A percentile compares a stretch with the other conserved stretches of the same genome.
Evolutionary conservation across 2,329 filamentous ascomycete genomes (phyloP).

Genomic region (Microascus cirrosus): DNA sequence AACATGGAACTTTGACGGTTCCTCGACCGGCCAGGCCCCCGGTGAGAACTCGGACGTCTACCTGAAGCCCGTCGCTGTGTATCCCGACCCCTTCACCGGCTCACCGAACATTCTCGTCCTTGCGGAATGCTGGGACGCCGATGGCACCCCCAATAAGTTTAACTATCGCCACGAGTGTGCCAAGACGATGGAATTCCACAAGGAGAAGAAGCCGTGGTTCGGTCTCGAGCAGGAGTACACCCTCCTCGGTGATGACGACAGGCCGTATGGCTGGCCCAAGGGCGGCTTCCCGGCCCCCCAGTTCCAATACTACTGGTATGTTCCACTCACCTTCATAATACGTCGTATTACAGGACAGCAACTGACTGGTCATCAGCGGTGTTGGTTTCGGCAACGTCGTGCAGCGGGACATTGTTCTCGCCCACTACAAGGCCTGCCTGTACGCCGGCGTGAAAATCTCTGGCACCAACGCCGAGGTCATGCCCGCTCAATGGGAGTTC

Average conservation of each 20-base stretch:
- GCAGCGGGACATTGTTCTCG: slow-evolving; percentile 93
- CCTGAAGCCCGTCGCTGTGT: slow-evolving; percentile 81
- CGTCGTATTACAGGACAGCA: not conserved
- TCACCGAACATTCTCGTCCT: slow-evolving; percentile 90
- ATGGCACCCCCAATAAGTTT: slow-evolving; percentile 95
- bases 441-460: slow-evolving; percentile 84
- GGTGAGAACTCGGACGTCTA: slow-evolving; percentile 97
- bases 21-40: slow-evolving; percentile 82
- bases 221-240: slow-evolving; percentile 97
- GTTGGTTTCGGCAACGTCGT: slow-evolving; percentile 95
- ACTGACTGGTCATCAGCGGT: slow-evolving; percentile 49
- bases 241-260: slow-evolving; percentile 62
- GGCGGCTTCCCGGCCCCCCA: slow-evolving; percentile 85
- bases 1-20: slow-evolving; percentile 56
- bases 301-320: slow-evolving; percentile 65
- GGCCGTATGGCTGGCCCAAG: slow-evolving; percentile 65
- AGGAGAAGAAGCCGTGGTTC: slow-evolving; percentile 84
- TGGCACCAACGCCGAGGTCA: slow-evolving; percentile 97
- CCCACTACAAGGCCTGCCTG: slow-evolving; percentile 52
- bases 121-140: slow-evolving; percentile 85
- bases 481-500: slow-evolving; percentile 54
- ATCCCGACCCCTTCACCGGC: slow-evolving; percentile 82
- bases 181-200: slow-evolving; percentile 82
- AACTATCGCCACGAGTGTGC: slow-evolving; percentile 91
- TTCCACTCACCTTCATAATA: not conserved